Percentiles rank a stretch among this genome's conserved stretches.
Conservation (phyloP, 495 filamentous ascomycete species). For the Daldinia concentrica region DNA sequence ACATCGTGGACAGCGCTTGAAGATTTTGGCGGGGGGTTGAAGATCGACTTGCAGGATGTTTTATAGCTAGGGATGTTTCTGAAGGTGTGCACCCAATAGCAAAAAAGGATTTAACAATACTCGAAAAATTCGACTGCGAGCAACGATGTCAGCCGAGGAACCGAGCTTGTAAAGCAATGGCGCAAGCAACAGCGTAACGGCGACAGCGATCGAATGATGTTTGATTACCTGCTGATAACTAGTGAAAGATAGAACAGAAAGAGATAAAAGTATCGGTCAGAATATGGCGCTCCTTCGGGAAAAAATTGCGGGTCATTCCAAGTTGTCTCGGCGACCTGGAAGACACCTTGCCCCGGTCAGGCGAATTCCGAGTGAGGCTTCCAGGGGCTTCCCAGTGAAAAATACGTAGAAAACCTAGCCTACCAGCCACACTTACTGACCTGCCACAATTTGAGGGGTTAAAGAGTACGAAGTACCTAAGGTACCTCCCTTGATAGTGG, state of each 20-base stretch:
- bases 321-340: slow-evolving; percentile 22
- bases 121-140: slow-evolving; percentile 25
- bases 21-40: background rate
- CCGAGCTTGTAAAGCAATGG: slow-evolving; percentile 15
- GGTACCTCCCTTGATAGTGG: background rate
- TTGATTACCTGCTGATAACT: slow-evolving; percentile 25
- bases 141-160: slow-evolving; percentile 10
- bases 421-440: background rate
- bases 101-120: slow-evolving; percentile 7
- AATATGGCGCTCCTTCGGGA: slow-evolving; percentile 24
- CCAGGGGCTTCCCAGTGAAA: background rate
- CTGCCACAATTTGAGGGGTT: background rate
- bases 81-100: slow-evolving; percentile 14
- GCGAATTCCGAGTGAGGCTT: slow-evolving; percentile 4
- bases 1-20: slow-evolving; percentile 31
- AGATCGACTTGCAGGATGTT: background rate
- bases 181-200: slow-evolving; percentile 18
- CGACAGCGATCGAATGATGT: slow-evolving; percentile 37
- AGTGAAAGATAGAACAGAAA: slow-evolving; percentile 19
- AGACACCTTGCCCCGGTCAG: slow-evolving; percentile 22
- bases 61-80: background rate
- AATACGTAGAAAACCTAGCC: background rate
- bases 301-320: slow-evolving; percentile 17
- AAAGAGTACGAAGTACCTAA: background rate
- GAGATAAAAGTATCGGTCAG: slow-evolving; percentile 20